These are phyloP conservation scores for Gracilariopsis chorda DNA, from an alignment of 23 red algal species.

Conservation along the genomic window DNA sequence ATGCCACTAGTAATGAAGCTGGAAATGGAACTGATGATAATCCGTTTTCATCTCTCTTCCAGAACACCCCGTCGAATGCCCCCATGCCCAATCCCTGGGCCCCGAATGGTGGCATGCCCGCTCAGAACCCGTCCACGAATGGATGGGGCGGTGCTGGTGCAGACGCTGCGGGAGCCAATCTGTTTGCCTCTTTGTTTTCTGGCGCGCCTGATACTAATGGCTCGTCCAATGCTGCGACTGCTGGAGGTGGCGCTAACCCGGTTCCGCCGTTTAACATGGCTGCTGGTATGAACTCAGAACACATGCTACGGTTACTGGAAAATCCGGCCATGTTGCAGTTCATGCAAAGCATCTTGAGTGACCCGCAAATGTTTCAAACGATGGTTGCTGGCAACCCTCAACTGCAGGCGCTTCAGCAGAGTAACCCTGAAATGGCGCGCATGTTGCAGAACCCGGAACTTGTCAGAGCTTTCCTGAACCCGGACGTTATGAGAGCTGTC, in stretches of 20 bases:
- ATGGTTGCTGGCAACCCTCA: conserved; percentile 76
- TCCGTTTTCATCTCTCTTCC: conserved; percentile 71
- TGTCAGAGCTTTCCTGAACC: conserved; percentile 69
- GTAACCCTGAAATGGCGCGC: conserved; percentile 83
- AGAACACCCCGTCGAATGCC: conserved; percentile 61
- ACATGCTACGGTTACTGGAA: conserved; percentile 79
- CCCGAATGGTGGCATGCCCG: neutral
- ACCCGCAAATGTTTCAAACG: conserved; percentile 72
- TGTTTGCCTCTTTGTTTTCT: neutral
- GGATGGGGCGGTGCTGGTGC: neutral
- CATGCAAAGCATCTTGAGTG: conserved; percentile 61
- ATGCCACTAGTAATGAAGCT: neutral
- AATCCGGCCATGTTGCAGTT: conserved; percentile 72
- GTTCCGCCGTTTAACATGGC: neutral
- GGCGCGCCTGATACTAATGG: neutral
- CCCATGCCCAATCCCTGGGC: conserved; percentile 91
- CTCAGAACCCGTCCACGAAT: neutral
- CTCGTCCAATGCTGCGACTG: neutral
- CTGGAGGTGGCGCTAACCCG: neutral
- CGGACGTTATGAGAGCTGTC: conserved; percentile 61
- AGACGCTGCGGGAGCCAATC: neutral
- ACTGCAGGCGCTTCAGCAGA: conserved; percentile 56
- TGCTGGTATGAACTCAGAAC: conserved; percentile 15
- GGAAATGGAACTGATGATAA: conserved; percentile 50
- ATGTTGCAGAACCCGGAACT: conserved; percentile 82